Evolutionary conservation across 2,329 filamentous ascomycete genomes (phyloP).

Genomic region (Endothia cerciana): DNA sequence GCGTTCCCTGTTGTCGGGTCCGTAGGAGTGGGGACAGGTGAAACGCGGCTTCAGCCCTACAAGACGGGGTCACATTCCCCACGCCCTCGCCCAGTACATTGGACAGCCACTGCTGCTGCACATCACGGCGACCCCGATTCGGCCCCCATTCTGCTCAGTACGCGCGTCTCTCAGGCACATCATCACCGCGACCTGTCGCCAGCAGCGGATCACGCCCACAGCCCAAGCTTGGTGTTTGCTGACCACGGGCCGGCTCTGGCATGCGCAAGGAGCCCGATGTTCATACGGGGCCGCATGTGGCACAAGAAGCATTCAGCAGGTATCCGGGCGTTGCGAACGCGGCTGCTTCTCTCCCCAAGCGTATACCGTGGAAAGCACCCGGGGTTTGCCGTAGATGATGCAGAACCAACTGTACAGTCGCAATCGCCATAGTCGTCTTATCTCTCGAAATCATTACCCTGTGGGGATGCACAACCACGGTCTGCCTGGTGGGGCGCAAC

Average conservation of each 20-base stretch:
- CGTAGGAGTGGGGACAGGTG: slow-evolving; percentile 21
- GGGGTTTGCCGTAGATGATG: neutral
- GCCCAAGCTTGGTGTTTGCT: slow-evolving; percentile 1
- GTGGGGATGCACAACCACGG: neutral
- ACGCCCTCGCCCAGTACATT: slow-evolving; percentile 18
- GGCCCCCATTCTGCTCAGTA: slow-evolving; percentile 19
- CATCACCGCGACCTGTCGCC: neutral
- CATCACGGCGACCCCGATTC: slow-evolving; percentile 24
- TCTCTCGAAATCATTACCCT: neutral
- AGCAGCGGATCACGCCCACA: slow-evolving; percentile 10
- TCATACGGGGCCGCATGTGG: slow-evolving; percentile 2
- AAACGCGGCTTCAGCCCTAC: slow-evolving; percentile 28
- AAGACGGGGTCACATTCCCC: slow-evolving; percentile 14
- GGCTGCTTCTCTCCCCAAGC: slow-evolving; percentile 7
- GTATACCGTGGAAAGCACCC: slow-evolving; percentile 15
- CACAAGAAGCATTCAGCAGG: neutral
- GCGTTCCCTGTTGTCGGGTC: slow-evolving; percentile 27
- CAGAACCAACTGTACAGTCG: neutral
- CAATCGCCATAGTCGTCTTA: neutral
- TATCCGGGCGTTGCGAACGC: slow-evolving; percentile 8
- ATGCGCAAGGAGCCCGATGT: neutral
- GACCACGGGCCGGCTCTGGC: slow-evolving; percentile 5
- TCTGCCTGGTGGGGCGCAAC: neutral
- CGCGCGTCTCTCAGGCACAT: neutral
- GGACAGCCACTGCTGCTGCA: slow-evolving; percentile 19